Base-by-base conservation (phyloP, 768 basidiomycete species). In the Rubroboletus pulcherrimus region DNA sequence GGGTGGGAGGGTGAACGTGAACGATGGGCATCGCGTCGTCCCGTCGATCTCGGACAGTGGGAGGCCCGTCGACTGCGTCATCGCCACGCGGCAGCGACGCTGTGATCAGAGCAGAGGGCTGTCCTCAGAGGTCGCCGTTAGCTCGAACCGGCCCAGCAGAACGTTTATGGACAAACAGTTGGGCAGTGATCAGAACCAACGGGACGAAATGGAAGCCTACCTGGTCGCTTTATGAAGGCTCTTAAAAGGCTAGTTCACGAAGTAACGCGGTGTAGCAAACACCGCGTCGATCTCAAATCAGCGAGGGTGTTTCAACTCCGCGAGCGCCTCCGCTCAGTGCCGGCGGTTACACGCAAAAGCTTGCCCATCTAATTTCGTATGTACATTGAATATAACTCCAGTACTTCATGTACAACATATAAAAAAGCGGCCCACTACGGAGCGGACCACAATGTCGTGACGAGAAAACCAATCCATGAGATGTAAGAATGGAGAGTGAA, bases 1-100 rank as follows among this genome's bases (percentile, higher is more conserved):
- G 3, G 54, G 37, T 0, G 41, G 44, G 39, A 69, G 57, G 26
- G 40, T 33, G 9, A 71, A 67, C 7, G 58, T 44, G 39, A 72
- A 55, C 11, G 59, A 53, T 41, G 69, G 55, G n/a, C 29, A 21
- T 34, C 19, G 40, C 6, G 19, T 56, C 42, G 33, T 24, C 2
- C 34, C 0, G 1, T 48, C 33, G 50, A 47, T 33, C 33, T 51
- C 12, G 9, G 53, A 24, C 2, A 46, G 43, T 26, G n/a, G 42
- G 9, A 42, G 17, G 35, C 19, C 39, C 14, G 45, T 51, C 19
- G 51, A 45, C 21, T 43, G 53, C 24, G 46, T 48, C 65, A 63
- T 63, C 30, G 21, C 48, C 51, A 35, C 7, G 38, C 29, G 24
- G 34, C 21, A 11, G 42, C n/a, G 15, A 35, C 11, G 14, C 14